These are phyloP conservation scores for Hondaea fermentalgiana DNA, from an alignment of 108 stramenopile genomes.

Conservation along the genomic window DNA sequence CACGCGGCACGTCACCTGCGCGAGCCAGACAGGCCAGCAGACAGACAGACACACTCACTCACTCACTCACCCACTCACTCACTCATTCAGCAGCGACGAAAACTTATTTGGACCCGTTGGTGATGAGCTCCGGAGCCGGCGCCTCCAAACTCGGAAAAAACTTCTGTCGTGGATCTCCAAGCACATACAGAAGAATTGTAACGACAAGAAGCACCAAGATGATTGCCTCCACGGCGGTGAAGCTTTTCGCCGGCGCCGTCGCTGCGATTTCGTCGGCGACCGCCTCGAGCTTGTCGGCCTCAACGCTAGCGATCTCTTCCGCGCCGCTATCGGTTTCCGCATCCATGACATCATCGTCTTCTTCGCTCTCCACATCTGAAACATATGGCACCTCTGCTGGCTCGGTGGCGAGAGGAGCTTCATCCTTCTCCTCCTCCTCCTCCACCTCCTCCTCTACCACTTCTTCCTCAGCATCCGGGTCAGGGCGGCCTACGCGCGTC, in stretches of 20 bases:
- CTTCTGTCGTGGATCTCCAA: neutral
- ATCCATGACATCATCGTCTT: neutral
- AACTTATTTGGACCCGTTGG: too few species aligned
- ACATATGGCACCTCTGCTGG: neutral
- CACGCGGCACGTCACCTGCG: too few species aligned
- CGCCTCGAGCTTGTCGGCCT: neutral
- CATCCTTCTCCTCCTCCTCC: neutral
- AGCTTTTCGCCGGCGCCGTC: neutral
- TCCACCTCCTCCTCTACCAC: neutral
- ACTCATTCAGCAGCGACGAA: too few species aligned
- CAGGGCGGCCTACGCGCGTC: neutral
- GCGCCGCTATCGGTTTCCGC: neutral
- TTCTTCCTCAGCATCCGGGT: neutral
- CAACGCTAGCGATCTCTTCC: neutral
- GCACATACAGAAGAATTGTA: neutral
- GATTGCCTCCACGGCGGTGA: neutral
- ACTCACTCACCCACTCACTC: too few species aligned
- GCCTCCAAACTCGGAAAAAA: neutral
- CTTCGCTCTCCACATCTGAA: neutral
- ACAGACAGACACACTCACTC: too few species aligned
- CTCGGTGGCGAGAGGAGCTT: neutral
- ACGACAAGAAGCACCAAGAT: neutral
- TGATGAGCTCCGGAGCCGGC: neutral
- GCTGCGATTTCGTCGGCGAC: neutral
- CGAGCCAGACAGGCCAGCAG: too few species aligned